Conservation (phyloP, 2,329 filamentous ascomycete species). For the Lasiodiplodia sp. region DNA sequence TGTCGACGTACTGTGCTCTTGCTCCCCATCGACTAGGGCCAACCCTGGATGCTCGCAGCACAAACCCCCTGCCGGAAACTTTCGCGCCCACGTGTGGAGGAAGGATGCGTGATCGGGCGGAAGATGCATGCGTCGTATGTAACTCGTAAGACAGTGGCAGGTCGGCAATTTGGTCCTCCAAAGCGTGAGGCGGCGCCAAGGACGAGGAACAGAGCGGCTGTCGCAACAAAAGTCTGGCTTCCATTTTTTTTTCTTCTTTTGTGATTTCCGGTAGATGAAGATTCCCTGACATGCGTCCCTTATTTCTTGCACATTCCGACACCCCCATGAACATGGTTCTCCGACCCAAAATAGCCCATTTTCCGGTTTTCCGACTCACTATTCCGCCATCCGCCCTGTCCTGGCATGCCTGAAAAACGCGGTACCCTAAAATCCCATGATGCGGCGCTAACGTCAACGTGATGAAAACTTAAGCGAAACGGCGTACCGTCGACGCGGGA, state of each 20-base stretch:
- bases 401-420: conserved; percentile 12
- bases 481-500: conserved; percentile 26
- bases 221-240: conserved; percentile 15
- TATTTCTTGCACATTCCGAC: conserved; percentile 6
- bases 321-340: conserved; percentile 7
- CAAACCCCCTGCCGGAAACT: conserved; percentile 13
- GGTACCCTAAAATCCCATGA: conserved; percentile 26
- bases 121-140: conserved; percentile 8
- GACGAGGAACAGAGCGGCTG: background rate
- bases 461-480: conserved; percentile 26
- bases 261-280: conserved; percentile 19
- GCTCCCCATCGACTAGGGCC: background rate
- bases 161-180: conserved; percentile 1
- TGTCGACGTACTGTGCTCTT: background rate
- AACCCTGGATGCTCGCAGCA: conserved; percentile 7
- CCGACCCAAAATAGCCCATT: conserved; percentile 3
- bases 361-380: conserved; percentile 5
- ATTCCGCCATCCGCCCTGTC: background rate
- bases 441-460: conserved; percentile 23
- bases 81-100: conserved; percentile 20
- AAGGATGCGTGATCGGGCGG: conserved; percentile 4
- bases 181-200: background rate
- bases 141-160: conserved; percentile 19
- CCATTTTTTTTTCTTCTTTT: conserved; percentile 15
- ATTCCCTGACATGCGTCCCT: conserved; percentile 11